Conservation (phyloP, 768 basidiomycete species). For the Ephemerocybe angulata region DNA sequence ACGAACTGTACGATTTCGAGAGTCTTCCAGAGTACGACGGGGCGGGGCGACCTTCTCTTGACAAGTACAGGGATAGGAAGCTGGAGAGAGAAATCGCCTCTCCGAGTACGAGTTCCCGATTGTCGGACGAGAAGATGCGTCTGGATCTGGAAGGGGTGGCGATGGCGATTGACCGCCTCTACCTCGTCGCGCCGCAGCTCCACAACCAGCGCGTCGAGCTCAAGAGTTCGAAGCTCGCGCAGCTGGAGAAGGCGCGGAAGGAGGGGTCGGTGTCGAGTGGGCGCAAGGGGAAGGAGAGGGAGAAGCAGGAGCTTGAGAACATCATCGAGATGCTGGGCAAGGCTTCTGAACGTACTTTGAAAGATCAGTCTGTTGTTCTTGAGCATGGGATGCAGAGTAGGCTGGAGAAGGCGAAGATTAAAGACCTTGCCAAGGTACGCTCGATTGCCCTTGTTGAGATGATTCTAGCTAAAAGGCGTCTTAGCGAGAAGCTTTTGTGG, state of each 20-base stretch:
- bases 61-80: slow-evolving; percentile 31
- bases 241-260: slow-evolving; percentile 68
- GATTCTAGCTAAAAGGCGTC: not conserved
- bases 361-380: slow-evolving; percentile 67
- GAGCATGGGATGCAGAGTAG: slow-evolving; percentile 55
- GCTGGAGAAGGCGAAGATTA: slow-evolving; percentile 51
- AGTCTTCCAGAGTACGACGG: slow-evolving; percentile 57
- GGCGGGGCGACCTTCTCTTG: slow-evolving; percentile 32
- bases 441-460: not conserved
- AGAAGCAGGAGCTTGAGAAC: slow-evolving; percentile 60
- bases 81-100: slow-evolving; percentile 18
- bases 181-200: slow-evolving; percentile 82
- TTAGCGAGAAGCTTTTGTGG: slow-evolving; percentile 74
- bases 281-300: slow-evolving; percentile 43
- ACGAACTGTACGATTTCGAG: slow-evolving; percentile 30
- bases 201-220: slow-evolving; percentile 93
- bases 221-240: slow-evolving; percentile 61
- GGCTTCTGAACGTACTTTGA: slow-evolving; percentile 64
- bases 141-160: slow-evolving; percentile 84
- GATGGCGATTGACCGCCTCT: slow-evolving; percentile 85
- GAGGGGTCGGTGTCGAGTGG: slow-evolving; percentile 29
- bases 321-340: slow-evolving; percentile 69
- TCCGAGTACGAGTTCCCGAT: slow-evolving; percentile 21
- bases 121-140: slow-evolving; percentile 71
- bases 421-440: slow-evolving; percentile 63